Base-by-base conservation (phyloP, 2,329 filamentous ascomycete genomes). In the Sporothrix variecibatus region DNA sequence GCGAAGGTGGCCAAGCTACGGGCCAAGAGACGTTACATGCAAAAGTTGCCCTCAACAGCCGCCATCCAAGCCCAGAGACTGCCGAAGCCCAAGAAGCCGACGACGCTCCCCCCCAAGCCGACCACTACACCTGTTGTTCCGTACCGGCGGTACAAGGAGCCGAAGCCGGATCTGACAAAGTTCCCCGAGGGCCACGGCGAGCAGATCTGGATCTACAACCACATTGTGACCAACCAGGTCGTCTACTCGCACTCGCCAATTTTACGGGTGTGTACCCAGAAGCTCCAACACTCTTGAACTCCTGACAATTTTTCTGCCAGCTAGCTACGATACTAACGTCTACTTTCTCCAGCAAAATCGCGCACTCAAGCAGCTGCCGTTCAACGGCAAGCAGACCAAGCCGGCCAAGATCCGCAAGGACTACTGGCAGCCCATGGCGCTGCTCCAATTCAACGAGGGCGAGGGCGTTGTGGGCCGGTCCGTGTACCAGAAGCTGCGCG, bases 381-480 rank as follows among this genome's bases (percentile, higher is more conserved):
- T 87, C 83, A 89, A 90, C 76, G 90, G 90, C 82, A 92, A 92
- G 81, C 92, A 93, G 82, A 86, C 88, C 65, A 87, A 88, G 77
- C 90, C 90, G 1, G 80, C 86, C 72, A 89, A 88, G 78, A 83
- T 92, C 53, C 89, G 91, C 74, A 91, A 90, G 81, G 91, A 93
- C 83, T 88, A 90, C 82, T 92, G 91, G 90, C 83, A 83, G 46
- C 88, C 88, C 7, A 82, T 92, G 78, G 89, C 89, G 70, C 82
- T 86, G 76, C 87, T 92, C 75, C 83, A 86, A 78, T 90, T 93
- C 79, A 86, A 86, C 60, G 75, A 81, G 62, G 87, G 86, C 60
- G 82, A 84, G 53, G 87, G 86, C 74, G 79, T 82, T 34, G 83
- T 90, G 17, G 90, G 91, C 31, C 87, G 87, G 40, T 87, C 85